Evolutionary conservation across 2,329 filamentous ascomycete species (phyloP), one percentile per base, ranked within the genome.

Genomic region (Dryadomyces sulphureus): DNA sequence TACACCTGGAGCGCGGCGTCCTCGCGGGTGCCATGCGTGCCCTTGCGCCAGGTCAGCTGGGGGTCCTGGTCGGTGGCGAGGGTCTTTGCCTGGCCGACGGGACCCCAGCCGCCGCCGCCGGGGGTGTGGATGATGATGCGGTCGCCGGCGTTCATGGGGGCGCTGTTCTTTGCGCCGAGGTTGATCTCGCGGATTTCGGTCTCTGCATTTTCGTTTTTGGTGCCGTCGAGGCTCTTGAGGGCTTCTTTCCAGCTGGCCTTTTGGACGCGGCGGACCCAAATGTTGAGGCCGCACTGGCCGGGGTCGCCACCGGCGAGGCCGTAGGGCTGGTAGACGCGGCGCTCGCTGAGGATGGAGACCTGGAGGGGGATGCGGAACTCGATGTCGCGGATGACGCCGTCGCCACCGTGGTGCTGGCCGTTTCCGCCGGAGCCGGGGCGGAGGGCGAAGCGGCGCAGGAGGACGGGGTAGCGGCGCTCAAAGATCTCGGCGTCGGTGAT

Each of bases 281-380:
- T 67, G 54, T 96, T 96, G 50, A 89, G 65, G 0, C 90, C 90
- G 43, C 83, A 81, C 54, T 77, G 65, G 0, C 79, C 90, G 50
- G 90, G 82, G 47, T 79, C 81, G 4, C 90, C 90, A 0, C 90
- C 90, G 20, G 79, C 80, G 49, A 95, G 70, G 0, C 90, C 89
- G 54, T 89, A 94, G 1, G 87, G 87, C 45, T 76, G 71, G 51
- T 84, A 79, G 0, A 90, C 83, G 25, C 87, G 65, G 17, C 87
- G 62, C 60, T 94, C 86, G 6, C 78, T 84, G 19, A 45, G 44
- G 21, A 45, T 45, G 38, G 77, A 83, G 14, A 84, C 83, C 59
- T 88, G 81, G 5, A 92, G 73, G 0, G 83, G 81, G 38, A 84
- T 78, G 2, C 84, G 70, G 60, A 89, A 89, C 61, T 92, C 85